Base-by-base conservation (phyloP, 2,329 filamentous ascomycete species). In the Cladorrhinum sp. region DNA sequence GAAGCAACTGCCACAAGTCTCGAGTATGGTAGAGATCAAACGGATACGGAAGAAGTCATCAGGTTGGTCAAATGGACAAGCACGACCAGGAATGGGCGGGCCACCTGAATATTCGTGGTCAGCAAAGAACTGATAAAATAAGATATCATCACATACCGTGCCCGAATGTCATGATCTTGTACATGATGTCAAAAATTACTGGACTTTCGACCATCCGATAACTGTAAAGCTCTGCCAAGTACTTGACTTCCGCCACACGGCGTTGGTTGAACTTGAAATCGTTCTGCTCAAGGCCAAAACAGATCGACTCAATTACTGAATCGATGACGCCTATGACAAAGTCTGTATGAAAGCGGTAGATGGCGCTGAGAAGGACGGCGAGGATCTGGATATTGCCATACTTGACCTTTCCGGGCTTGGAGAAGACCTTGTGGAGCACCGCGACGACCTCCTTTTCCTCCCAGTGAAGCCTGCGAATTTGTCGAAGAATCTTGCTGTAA, bases 201-300 rank as follows among this genome's bases (percentile, higher is more conserved):
- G 91, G 90, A 49, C 96, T 95, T 74, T 99, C 95, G 38, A 99
- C 84, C 85, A 99, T 91, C 60, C 95, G 90, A 73, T 98, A 99
- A 70, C 97, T 96, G 78, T 99, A 99, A 9, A 99, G 84, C 75
- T 99, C 95, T 22, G 91, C 93, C 4, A 99, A 81, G 72, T 97
- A 99, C 73, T 97, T 98, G 70, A 96, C 91, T 74, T 98, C 93
- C 2, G 96, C 91, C 64, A 99, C 88, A 22, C 95, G 89, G 62
- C 93, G 89, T 75, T 99, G 95, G 72, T 96, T 97, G 77, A 92
- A 96, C 70, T 96, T 93, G 81, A 97, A 99, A 72, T 99, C 95
- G 69, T 98, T 98, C 67, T 93, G 86, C 75, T 99, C 95, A 2
- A 99, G 81, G 1, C 95, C 95, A 65, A 96, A 84, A 0, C 85